phyloP scores from a whole-genome alignment of 345 rosid genomes.

The Hibiscus mutabilis region DNA sequence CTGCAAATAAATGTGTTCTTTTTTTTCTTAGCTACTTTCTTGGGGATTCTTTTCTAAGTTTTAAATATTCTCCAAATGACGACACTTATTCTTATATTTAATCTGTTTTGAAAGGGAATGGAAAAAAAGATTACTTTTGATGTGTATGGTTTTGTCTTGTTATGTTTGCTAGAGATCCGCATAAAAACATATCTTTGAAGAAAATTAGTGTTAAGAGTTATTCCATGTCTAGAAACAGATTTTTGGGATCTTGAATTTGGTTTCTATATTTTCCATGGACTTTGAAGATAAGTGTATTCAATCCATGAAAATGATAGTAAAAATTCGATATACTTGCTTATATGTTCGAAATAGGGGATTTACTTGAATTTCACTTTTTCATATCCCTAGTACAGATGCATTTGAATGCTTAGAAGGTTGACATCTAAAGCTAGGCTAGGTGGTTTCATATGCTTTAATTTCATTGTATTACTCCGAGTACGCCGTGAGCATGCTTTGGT shows the following conservation, averaged over 20 bases:
- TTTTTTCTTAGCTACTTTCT: too few relatives aligned
- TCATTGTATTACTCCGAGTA: background rate
- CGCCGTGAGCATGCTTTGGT: background rate
- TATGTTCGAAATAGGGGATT: too few relatives aligned
- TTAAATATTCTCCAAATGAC: background rate
- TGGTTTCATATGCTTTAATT: background rate
- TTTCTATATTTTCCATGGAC: too few relatives aligned
- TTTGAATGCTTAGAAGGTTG: too few relatives aligned
- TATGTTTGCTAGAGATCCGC: background rate
- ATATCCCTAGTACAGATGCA: too few relatives aligned
- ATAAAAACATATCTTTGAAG: background rate
- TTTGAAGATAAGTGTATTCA: too few relatives aligned
- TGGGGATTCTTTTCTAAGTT: background rate
- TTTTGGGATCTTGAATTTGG: background rate
- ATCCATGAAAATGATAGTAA: too few relatives aligned
- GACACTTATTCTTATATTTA: background rate
- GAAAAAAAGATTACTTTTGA: background rate
- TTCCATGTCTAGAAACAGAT: background rate
- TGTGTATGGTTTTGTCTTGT: background rate
- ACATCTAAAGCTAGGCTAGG: too few relatives aligned
- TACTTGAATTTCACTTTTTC: too few relatives aligned
- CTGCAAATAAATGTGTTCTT: background rate
- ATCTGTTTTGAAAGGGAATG: background rate
- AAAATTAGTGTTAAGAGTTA: background rate
- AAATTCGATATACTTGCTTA: too few relatives aligned